phyloP scores from a whole-genome alignment of 768 basidiomycete species.

The Tubosaeta brunneosetosa region DNA sequence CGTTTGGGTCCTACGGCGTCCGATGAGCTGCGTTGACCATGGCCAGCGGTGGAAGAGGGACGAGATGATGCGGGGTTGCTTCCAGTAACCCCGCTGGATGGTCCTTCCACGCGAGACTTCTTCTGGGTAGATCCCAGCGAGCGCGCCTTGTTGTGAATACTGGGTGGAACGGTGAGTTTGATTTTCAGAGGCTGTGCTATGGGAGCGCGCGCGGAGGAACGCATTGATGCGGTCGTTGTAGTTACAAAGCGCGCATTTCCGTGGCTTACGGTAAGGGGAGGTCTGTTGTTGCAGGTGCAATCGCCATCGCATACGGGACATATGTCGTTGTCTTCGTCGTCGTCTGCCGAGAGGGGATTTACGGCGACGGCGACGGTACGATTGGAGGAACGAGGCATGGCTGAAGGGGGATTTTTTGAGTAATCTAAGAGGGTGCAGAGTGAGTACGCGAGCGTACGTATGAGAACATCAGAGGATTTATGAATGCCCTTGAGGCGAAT shows the following conservation, averaged over 20 bases:
- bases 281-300: conserved; percentile 67
- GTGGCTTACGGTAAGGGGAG: conserved; percentile 26
- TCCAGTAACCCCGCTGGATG: conserved; percentile 37
- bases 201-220: conserved; percentile 28
- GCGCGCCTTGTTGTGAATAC: conserved; percentile 44
- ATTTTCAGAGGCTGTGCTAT: conserved; percentile 53
- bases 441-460: conserved; percentile 25
- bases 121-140: conserved; percentile 22
- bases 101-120: conserved; percentile 27
- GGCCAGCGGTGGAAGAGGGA: conserved; percentile 27
- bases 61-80: conserved; percentile 15
- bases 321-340: conserved; percentile 82
- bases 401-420: conserved; percentile 49
- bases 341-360: conserved; percentile 37
- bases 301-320: conserved; percentile 90
- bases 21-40: conserved; percentile 18
- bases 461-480: conserved; percentile 20
- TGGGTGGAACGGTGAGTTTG: conserved; percentile 62
- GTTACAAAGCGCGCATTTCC: conserved; percentile 37
- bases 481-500: conserved; percentile 17
- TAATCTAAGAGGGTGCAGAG: conserved; percentile 27
- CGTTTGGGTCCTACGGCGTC: conserved; percentile 36
- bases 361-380: conserved; percentile 54
- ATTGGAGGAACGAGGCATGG: conserved; percentile 67
- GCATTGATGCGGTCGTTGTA: conserved; percentile 36